phyloP scores from a whole-genome alignment of 257 asterid species.

The Nicotiana paniculata region DNA sequence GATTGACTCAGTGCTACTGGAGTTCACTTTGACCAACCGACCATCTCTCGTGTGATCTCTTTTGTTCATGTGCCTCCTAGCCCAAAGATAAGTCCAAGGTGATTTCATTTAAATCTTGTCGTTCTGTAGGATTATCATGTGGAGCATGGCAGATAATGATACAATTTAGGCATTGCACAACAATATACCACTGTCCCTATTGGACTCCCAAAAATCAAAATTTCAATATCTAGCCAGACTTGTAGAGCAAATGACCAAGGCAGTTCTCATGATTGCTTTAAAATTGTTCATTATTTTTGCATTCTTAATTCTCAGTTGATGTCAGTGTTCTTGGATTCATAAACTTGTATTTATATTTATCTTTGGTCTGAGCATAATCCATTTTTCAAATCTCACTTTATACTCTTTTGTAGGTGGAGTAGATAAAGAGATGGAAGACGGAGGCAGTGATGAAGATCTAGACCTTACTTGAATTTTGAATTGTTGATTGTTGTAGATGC shows the following conservation, averaged over 20 bases:
- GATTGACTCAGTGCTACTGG: not conserved
- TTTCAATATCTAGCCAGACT: not conserved
- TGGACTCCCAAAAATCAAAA: not conserved
- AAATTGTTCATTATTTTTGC: too few species aligned
- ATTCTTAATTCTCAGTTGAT: too few species aligned
- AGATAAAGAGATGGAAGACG: too few species aligned
- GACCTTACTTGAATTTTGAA: too few species aligned
- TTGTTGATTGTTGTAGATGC: too few species aligned
- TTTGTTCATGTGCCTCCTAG: conserved; percentile 18
- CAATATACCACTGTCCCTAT: not conserved
- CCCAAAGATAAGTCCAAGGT: conserved; percentile 72
- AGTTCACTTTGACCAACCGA: conserved; percentile 7
- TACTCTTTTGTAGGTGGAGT: too few species aligned
- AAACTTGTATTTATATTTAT: too few species aligned
- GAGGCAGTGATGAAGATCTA: too few species aligned
- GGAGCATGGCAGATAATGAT: conserved; percentile 27
- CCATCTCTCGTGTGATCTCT: conserved; percentile 18
- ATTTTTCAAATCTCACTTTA: too few species aligned
- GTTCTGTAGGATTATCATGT: conserved; percentile 23
- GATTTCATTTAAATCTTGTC: conserved; percentile 73
- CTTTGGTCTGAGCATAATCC: too few species aligned
- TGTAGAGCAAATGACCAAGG: not conserved
- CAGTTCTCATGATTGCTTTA: not conserved
- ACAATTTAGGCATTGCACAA: not conserved
- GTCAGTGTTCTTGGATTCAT: too few species aligned